phyloP scores from a whole-genome alignment of 495 filamentous ascomycete genomes.

The Xylaria longipes region DNA sequence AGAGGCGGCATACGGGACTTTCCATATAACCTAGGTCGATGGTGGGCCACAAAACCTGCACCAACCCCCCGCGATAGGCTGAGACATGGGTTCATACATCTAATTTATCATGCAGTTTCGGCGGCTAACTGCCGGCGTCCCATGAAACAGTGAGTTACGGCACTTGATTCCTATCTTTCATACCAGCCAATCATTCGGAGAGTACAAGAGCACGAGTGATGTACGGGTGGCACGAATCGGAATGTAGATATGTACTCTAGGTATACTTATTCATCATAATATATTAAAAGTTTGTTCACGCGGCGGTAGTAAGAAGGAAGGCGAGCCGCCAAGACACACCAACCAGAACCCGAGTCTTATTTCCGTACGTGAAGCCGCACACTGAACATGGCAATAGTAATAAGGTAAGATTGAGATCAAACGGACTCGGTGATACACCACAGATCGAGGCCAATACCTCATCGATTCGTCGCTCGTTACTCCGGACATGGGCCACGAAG shows the following conservation, averaged over 20 bases:
- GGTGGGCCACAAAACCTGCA: background rate
- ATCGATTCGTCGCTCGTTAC: background rate
- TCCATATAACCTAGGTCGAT: background rate
- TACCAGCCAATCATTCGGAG: background rate
- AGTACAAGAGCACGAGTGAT: background rate
- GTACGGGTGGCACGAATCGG: too few species aligned
- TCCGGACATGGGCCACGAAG: background rate
- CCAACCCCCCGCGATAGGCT: background rate
- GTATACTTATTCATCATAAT: too few species aligned
- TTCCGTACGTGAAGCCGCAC: background rate
- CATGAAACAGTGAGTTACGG: background rate
- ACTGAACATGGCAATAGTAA: background rate
- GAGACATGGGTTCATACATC: background rate
- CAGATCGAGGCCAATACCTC: background rate
- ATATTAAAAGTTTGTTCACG: too few species aligned
- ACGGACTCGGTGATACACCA: background rate
- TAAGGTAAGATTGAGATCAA: background rate
- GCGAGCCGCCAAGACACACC: background rate
- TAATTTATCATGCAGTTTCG: background rate
- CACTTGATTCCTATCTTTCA: background rate
- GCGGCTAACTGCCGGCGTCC: background rate
- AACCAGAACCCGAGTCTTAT: too few species aligned
- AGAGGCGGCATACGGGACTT: background rate
- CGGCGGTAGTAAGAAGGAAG: background rate
- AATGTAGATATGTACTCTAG: too few species aligned